Conservation (phyloP, 352 stramenopile species). For the Paralagenidium karlingii region DNA sequence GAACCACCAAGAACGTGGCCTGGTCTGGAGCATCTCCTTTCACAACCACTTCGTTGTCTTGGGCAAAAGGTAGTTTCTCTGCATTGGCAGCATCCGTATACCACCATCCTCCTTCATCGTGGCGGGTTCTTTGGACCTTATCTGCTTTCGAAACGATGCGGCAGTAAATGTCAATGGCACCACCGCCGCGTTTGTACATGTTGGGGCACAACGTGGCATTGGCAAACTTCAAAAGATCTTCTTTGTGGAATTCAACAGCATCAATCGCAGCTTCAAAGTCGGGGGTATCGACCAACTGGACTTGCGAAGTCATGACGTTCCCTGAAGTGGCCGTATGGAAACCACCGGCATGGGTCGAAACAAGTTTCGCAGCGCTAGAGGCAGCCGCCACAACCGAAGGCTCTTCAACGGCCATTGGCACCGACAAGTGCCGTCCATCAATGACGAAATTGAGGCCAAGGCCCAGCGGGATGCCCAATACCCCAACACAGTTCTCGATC, state of each 20-base stretch:
- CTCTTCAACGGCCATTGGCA: slow-evolving; percentile 81
- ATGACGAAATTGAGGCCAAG: slow-evolving; percentile 81
- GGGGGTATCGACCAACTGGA: slow-evolving; percentile 65
- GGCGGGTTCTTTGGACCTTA: slow-evolving; percentile 2
- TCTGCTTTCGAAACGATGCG: slow-evolving; percentile 49
- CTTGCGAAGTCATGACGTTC: slow-evolving; percentile 83
- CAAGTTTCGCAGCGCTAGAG: slow-evolving; percentile 73
- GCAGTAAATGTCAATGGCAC: slow-evolving; percentile 67
- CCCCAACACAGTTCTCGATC: slow-evolving; percentile 85
- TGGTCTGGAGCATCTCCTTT: no score
- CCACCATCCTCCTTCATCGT: no score
- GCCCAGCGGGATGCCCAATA: slow-evolving; percentile 72
- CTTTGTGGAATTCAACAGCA: slow-evolving; percentile 33
- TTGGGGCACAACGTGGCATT: slow-evolving; percentile 72
- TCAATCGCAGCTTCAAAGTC: slow-evolving; percentile 39
- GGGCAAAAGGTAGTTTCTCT: neutral
- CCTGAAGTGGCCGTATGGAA: slow-evolving; percentile 61
- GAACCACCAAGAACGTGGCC: slow-evolving; percentile 59
- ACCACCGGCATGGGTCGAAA: slow-evolving; percentile 51
- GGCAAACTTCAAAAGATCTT: slow-evolving; percentile 45
- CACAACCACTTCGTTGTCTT: neutral
- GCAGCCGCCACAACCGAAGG: slow-evolving; percentile 74
- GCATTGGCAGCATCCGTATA: neutral
- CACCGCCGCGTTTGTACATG: slow-evolving; percentile 79
- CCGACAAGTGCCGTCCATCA: slow-evolving; percentile 58